phyloP scores from a whole-genome alignment of 495 filamentous ascomycete genomes.

The Talaromyces stipitatus region DNA sequence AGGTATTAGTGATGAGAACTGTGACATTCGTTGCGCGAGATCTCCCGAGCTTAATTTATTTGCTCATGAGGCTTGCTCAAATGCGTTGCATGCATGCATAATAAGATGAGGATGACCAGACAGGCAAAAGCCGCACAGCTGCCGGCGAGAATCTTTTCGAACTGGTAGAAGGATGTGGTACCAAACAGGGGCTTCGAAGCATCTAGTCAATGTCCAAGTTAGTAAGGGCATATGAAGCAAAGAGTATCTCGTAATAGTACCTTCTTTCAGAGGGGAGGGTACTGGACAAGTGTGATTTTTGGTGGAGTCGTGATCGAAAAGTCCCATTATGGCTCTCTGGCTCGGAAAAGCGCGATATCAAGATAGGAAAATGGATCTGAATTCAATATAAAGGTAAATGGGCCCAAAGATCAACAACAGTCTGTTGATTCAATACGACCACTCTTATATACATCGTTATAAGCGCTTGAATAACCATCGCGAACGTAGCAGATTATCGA shows the following conservation, averaged over 20 bases:
- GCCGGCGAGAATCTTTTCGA: constrained; percentile 21
- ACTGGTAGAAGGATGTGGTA: constrained; percentile 15
- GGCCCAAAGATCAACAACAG: background rate
- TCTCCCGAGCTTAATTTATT: constrained; percentile 8
- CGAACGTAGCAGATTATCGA: too few relatives aligned
- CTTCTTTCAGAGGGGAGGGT: background rate
- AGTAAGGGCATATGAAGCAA: background rate
- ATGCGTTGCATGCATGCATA: constrained; percentile 17
- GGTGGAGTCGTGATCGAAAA: background rate
- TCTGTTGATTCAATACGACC: background rate
- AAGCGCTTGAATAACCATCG: background rate
- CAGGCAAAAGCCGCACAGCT: constrained; percentile 14
- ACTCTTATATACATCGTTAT: background rate
- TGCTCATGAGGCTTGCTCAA: constrained; percentile 23
- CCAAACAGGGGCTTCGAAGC: constrained; percentile 5
- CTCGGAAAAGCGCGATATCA: background rate
- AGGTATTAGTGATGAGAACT: too few relatives aligned
- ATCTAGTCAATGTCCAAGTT: background rate
- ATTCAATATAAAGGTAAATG: background rate
- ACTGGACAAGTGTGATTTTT: constrained; percentile 5
- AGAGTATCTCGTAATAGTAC: background rate
- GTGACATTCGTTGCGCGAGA: too few relatives aligned
- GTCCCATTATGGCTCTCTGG: background rate
- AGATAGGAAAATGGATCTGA: background rate
- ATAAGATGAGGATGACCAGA: constrained; percentile 13